These are phyloP conservation scores for Omphalea diandra DNA, from an alignment of 441 rosid genomes.

Conservation along the genomic window DNA sequence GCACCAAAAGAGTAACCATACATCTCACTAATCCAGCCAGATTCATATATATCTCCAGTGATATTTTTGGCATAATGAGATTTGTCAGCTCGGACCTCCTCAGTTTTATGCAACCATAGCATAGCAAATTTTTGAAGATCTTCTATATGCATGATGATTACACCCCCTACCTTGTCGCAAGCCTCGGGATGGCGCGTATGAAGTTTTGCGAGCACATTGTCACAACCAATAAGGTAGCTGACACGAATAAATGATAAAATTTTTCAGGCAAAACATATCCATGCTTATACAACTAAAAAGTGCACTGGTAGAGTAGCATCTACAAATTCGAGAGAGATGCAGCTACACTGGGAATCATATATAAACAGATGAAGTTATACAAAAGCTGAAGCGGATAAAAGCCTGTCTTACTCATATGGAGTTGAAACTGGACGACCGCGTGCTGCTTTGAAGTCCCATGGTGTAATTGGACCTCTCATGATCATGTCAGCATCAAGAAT, in stretches of 20 bases:
- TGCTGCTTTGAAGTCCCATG: slow-evolving; percentile 95
- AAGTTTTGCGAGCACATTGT: slow-evolving; percentile 91
- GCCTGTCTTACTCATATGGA: slow-evolving; percentile 79
- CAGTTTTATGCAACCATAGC: slow-evolving; percentile 92
- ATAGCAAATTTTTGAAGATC: slow-evolving; percentile 86
- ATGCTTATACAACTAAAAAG: not conserved
- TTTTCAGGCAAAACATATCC: not conserved
- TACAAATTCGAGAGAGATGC: slow-evolving; percentile 16
- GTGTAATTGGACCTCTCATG: slow-evolving; percentile 93
- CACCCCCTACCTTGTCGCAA: slow-evolving; percentile 98
- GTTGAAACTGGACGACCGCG: slow-evolving; percentile 97
- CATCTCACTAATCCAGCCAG: slow-evolving; percentile 99
- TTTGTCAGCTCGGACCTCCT: slow-evolving; percentile 96
- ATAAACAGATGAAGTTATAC: slow-evolving; percentile 4
- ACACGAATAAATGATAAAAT: slow-evolving; percentile 19
- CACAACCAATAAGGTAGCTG: slow-evolving; percentile 95
- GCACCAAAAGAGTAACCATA: slow-evolving; percentile 99
- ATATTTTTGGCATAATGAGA: slow-evolving; percentile 85
- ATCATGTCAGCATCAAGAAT: slow-evolving; percentile 99
- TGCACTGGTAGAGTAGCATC: too few species aligned
- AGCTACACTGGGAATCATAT: slow-evolving; percentile 7
- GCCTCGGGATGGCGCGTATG: slow-evolving; percentile 92
- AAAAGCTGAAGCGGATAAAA: not conserved
- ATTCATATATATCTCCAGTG: slow-evolving; percentile 86
- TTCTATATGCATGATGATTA: slow-evolving; percentile 95